Percentiles rank a stretch among this genome's conserved stretches.
These are phyloP conservation scores for Debaryomyces castellii DNA, from an alignment of 805 yeast species.

Conservation along the genomic window DNA sequence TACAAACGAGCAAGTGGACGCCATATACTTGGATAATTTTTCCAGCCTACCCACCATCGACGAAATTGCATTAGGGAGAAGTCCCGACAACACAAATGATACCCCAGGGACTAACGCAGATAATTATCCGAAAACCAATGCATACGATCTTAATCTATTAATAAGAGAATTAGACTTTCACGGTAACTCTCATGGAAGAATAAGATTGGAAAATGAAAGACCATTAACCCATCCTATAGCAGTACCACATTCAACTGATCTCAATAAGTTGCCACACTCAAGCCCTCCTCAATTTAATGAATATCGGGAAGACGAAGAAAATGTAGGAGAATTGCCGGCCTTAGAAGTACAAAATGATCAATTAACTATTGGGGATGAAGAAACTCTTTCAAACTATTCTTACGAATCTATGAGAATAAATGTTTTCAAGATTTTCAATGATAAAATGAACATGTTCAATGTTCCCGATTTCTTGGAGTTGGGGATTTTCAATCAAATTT, in stretches of 20 bases:
- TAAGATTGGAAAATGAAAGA: conserved; percentile 10
- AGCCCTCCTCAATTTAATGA: no score
- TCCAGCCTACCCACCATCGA: conserved; percentile 28
- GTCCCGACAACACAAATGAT: not conserved
- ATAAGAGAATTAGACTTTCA: conserved; percentile 31
- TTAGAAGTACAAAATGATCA: no score
- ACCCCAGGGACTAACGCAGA: not conserved
- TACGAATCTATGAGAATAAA: not conserved
- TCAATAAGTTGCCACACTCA: no score
- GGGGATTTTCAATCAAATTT: conserved; percentile 10
- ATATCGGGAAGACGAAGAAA: no score
- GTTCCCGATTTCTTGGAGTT: conserved; percentile 16
- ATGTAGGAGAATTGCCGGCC: no score
- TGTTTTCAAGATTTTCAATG: not conserved
- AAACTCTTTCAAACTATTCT: not conserved
- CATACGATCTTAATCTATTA: conserved; percentile 32
- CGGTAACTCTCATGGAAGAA: conserved; percentile 11
- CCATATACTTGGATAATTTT: conserved; percentile 19
- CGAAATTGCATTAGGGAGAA: conserved; percentile 9
- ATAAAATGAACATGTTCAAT: conserved; percentile 10
- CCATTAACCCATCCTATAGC: conserved; percentile 11
- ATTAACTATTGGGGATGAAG: not conserved
- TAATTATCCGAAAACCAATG: conserved; percentile 11
- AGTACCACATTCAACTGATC: no score
- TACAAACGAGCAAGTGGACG: conserved; percentile 11